A percentile compares a stretch with the other conserved stretches of the same genome.
These are phyloP conservation scores for Ophiostoma himal-ulmi DNA, from an alignment of 2,329 filamentous ascomycete genomes.

Conservation along the genomic window DNA sequence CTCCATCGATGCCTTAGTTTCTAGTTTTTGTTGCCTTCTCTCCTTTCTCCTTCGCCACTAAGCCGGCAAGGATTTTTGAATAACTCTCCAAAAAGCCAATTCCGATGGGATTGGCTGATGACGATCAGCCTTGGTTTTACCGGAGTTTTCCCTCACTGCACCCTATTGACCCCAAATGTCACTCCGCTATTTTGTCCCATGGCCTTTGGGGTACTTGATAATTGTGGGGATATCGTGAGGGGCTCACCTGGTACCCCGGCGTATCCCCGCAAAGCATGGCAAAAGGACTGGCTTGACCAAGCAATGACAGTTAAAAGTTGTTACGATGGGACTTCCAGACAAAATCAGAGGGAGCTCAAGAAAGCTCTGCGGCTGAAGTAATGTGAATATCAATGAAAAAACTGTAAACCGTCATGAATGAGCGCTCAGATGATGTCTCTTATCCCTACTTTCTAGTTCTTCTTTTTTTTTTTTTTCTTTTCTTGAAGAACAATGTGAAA, in stretches of 20 bases:
- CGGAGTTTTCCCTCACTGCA: not conserved
- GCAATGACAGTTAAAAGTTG: no score
- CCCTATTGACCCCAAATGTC: not conserved
- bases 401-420: no score
- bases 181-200: not conserved
- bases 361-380: no score
- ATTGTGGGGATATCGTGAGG: not conserved
- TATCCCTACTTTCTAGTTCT: not conserved
- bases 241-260: not conserved
- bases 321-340: no score
- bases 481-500: not conserved
- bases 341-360: no score
- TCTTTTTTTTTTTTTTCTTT: not conserved
- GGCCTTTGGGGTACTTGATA: not conserved
- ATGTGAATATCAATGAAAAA: no score
- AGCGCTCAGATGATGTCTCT: no score
- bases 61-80: not conserved
- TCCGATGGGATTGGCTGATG: not conserved
- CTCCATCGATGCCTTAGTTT: no score
- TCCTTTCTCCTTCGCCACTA: no score
- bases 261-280: not conserved
- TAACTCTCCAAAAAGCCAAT: not conserved
- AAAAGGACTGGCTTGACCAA: not conserved
- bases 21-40: no score
- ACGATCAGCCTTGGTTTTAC: not conserved